Base-by-base conservation (phyloP, 2,329 filamentous ascomycete species). In the Calonectria crousiana region DNA sequence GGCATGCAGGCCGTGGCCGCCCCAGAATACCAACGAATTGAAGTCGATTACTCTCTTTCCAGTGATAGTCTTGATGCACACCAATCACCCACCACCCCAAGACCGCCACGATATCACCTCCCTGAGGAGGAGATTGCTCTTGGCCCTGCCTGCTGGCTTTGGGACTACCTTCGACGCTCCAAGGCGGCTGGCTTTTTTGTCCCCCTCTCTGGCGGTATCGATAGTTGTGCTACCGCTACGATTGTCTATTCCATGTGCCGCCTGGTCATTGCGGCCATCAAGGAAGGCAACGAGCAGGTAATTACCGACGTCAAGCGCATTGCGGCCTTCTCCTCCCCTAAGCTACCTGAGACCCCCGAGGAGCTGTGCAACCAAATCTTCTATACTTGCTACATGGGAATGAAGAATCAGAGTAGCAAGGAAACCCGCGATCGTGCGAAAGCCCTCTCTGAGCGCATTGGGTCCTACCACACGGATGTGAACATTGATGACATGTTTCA, bases 361-460 rank as follows among this genome's bases (percentile, higher is more conserved):
- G 91, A 93, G 51, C 87, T 94, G 64, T 83, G 83, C 47, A 79
- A 91, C 87, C 76, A 78, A 36, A 69, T 84, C 13, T 80, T 84
- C 6, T 78, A 81, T 30, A 83, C 81, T 0, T 60, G 78, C 1
- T 80, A 80, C 83, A 93, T 95, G 91, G 94, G 93, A 14, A 95
- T 92, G 80, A 85, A 88, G 77, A 91, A 93, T 75, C 93, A 93
- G 52, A 92, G 90, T 65, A 92, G 89, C 30, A 85, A 86, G 52
- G 93, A 95, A 76, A 95, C 94, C 0, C 86, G 94, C 13, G 86
- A 88, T 60, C 88, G 95, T 34, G 93, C 95, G 1, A 90, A 90
- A 79, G 87, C 89, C 0, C 87, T 96, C 0, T 83, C 89, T 6
- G 80, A 86, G 5, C 88, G 86, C 6, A 95, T 96, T 67, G 44